Evolutionary conservation across 2,329 filamentous ascomycete species (phyloP), one percentile per base, ranked within the genome.

Genomic region (Fusarium fracticaudum): DNA sequence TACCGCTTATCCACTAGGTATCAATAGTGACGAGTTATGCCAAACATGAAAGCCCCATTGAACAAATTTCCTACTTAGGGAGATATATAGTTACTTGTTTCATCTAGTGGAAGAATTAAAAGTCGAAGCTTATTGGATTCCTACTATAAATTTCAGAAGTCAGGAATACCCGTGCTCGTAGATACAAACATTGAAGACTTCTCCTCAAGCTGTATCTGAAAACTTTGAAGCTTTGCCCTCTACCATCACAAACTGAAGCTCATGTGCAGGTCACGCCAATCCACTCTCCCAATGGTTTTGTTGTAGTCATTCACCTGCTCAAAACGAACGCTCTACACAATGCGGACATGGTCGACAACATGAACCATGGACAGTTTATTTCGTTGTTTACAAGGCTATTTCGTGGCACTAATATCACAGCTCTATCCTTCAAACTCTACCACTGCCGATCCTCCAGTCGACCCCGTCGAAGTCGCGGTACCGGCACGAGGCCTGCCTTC

Each of bases 351-450:
- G 67, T 50, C 43, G 51, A 50, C 37, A 67, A 62, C 66, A 55
- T 60, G 47, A 51, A 48, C 50, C 60, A 57, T 63, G 67, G 60
- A 70, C 64, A 64, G 60, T 67, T 69, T 54, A 47, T 66, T 58
- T 57, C 66, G 22, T 74, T 65, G 57, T 70, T 70, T 71, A 69
- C 63, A 74, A 31, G 71, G 53, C 31, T 50, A 24, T 58, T 57
- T 69, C 38, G 62, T 61, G 37, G 9, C 43, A 44, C 54, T 33
- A 31, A 54, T 41, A 60, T 47, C 18, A 29, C 43, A 37, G 45
- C 33, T 54, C 55, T 73, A 84, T 26, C 83, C 83, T 67, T 85
- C 84, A 77, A 85, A 85, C 76, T 85, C 84, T 35, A 85, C 83
- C 20, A 85, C 82, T 4, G 80, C 83, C 37, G 81, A 80, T 17